A percentile compares a stretch with the other conserved stretches of the same genome.
These are phyloP conservation scores for Leersia perrieri DNA, from an alignment of 176 grass and related monocot species.

Conservation along the genomic window DNA sequence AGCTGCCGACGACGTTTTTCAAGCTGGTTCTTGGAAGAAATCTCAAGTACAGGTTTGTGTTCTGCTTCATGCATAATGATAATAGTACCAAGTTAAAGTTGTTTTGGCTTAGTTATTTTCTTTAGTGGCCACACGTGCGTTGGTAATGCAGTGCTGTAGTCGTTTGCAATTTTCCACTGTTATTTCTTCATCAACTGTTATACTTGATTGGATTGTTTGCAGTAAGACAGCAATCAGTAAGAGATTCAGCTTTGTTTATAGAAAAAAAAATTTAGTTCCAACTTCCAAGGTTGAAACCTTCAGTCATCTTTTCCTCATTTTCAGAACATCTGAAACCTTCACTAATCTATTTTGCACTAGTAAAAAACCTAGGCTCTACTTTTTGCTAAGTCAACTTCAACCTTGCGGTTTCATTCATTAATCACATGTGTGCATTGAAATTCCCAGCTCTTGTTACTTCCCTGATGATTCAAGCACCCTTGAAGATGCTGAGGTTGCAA, in stretches of 20 bases:
- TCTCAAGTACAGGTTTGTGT: conserved; percentile 77
- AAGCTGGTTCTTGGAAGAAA: conserved; percentile 77
- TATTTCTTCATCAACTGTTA: too few species aligned
- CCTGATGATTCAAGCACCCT: conserved; percentile 58
- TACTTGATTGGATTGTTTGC: not conserved
- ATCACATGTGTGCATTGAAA: not conserved
- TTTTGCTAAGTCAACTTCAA: not conserved
- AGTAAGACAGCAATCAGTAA: too few species aligned
- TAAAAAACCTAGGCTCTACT: not conserved
- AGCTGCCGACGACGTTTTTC: conserved; percentile 89
- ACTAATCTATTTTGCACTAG: not conserved
- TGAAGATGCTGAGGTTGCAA: conserved; percentile 84
- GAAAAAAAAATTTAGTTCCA: not conserved
- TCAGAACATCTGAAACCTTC: not conserved
- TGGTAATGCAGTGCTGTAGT: not conserved
- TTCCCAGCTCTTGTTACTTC: conserved; percentile 84
- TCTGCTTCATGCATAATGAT: not conserved
- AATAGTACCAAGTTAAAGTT: not conserved
- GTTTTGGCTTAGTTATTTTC: not conserved
- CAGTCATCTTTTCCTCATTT: not conserved
- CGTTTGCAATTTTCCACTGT: not conserved
- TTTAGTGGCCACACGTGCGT: not conserved
- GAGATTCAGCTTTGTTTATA: not conserved
- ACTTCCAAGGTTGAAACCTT: not conserved
- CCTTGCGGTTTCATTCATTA: not conserved